Percentiles rank a stretch among this genome's conserved stretches.
Evolutionary conservation across 352 stramenopile species (phyloP).

Genomic region (Thalassiosira hispida): DNA sequence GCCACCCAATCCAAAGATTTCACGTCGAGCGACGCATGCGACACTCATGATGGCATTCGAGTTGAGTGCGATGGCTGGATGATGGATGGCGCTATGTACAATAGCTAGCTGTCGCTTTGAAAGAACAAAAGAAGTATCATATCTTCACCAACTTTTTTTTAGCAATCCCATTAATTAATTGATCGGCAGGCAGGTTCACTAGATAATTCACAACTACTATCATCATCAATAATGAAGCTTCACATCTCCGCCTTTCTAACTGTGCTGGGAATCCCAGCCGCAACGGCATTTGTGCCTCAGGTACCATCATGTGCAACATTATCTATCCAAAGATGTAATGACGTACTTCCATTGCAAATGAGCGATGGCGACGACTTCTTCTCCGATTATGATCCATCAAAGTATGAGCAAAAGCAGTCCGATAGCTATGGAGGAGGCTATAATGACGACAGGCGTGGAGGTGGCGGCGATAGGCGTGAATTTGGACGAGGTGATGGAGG

Average conservation of each 20-base stretch:
- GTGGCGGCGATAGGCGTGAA: slow-evolving; percentile 9
- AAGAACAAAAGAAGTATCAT: no score
- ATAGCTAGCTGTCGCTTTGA: no score
- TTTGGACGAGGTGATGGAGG: neutral
- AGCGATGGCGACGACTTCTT: slow-evolving; percentile 59
- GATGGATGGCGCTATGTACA: no score
- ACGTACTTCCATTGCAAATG: neutral
- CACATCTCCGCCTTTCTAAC: neutral
- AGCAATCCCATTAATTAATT: neutral
- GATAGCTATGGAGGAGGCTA: neutral
- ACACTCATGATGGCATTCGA: no score
- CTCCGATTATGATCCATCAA: slow-evolving; percentile 55
- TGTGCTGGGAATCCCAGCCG: neutral
- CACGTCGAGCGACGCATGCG: no score
- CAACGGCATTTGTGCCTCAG: neutral
- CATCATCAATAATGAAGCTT: neutral
- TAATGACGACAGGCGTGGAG: neutral
- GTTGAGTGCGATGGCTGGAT: no score
- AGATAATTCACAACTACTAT: no score
- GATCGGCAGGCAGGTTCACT: no score
- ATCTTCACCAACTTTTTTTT: no score
- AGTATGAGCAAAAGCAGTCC: slow-evolving; percentile 14
- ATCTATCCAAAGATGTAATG: neutral
- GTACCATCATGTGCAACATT: neutral
- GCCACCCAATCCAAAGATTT: no score